Evolutionary conservation across 495 filamentous ascomycete species (phyloP), one percentile per base, ranked within the genome.

Genomic region (Aspergillus asperescens): DNA sequence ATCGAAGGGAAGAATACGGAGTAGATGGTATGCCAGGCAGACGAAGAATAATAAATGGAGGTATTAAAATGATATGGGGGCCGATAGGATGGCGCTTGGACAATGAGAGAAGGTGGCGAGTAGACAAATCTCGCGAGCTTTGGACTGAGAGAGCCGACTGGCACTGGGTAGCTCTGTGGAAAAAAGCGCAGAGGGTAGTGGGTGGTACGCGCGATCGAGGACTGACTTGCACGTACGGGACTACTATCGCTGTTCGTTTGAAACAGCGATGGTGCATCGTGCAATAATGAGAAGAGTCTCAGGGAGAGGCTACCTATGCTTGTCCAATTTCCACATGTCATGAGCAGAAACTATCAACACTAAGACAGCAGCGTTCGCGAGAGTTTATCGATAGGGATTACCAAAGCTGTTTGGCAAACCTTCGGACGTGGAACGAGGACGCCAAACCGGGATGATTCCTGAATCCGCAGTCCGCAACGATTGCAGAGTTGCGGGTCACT

Each of bases 371-470:
- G 29, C 42, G 34, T 41, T 47, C 23, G 41, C 34, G 23, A 53
- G 19, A 25, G 50, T 31, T 20, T 20, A n/a, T 53, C 18, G 25
- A 34, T 22, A 34, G 12, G 10, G 13, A 16, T 28, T n/a, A n/a
- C n/a, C n/a, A n/a, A n/a, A 27, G 41, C 8, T 32, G 43, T 32
- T 23, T 13, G 12, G 31, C n/a, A 29, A 20, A 54, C 48, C 54
- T 57, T 60, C 45, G 50, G 54, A 55, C 57, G 54, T 63, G 54
- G 57, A 52, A 42, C 52, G 40, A 46, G 45, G 50, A 48, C 28
- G 19, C 48, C 50, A 50, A 56, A 37, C 42, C 31, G 42, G 34
- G 50, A 53, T 25, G 41, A 47, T 28, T 47, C 29, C 25, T 32
- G 42, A 27, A 19, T 46, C 42, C 27, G 42, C 27, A 32, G 23